Percentiles rank a stretch among this genome's conserved stretches.
Conservation (phyloP, 140 eudicot genomes). For the Ambrosia hybrid region DNA sequence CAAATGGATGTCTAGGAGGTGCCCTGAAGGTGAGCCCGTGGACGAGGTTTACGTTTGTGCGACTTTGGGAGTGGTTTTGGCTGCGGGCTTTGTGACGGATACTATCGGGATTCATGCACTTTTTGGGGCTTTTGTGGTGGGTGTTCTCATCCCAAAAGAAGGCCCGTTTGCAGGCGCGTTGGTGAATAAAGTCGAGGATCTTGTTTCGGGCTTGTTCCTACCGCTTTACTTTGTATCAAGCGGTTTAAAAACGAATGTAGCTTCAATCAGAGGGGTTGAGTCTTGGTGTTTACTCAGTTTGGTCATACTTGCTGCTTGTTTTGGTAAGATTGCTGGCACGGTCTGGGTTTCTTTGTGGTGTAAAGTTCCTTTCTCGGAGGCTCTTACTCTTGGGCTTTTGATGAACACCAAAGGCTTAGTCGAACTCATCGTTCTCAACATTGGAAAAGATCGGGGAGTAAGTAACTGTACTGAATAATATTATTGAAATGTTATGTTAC, state of each 20-base stretch:
- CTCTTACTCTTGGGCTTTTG: constrained; percentile 76
- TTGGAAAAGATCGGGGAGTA: constrained; percentile 86
- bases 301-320: constrained; percentile 72
- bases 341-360: constrained; percentile 57
- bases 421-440: constrained; percentile 95
- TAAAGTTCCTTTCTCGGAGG: constrained; percentile 68
- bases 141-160: constrained; percentile 77
- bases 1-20: constrained; percentile 63
- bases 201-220: constrained; percentile 81
- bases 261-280: constrained; percentile 71
- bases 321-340: constrained; percentile 84
- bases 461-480: neutral
- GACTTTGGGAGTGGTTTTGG: constrained; percentile 75
- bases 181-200: constrained; percentile 93
- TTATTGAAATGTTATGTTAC: too few species aligned
- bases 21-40: constrained; percentile 90
- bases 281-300: constrained; percentile 87
- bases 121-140: constrained; percentile 90
- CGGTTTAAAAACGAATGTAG: constrained; percentile 81
- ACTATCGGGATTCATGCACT: constrained; percentile 87
- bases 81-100: constrained; percentile 89
- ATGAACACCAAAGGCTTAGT: constrained; percentile 99
- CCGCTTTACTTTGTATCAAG: constrained; percentile 93
- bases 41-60: constrained; percentile 78
- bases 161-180: constrained; percentile 83